Base-by-base conservation (phyloP, 2,329 filamentous ascomycete genomes). In the Penicillium sp. region DNA sequence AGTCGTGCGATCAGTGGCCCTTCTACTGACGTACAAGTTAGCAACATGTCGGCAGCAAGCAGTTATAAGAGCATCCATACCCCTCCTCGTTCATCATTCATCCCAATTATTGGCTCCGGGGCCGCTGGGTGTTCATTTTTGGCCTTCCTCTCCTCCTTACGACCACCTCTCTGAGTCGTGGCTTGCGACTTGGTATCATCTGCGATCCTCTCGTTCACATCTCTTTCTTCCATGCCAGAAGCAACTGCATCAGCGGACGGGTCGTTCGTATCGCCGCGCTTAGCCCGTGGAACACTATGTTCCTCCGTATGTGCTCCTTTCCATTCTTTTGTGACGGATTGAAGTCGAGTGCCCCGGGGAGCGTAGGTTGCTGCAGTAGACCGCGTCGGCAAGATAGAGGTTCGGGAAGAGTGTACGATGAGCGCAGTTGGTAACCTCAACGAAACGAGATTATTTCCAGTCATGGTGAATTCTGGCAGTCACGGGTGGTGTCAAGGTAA, bases 81-180 rank as follows among this genome's bases (percentile, higher is more conserved):
- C 68, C 73, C 65, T 1, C 79, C 81, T 63, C 80, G 80, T 68
- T 84, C 83, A 70, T 84, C 82, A 65, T 83, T 81, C 80, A 84
- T 84, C n/a, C 83, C 83, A 69, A 84, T 79, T 13, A 85, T 74
- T 13, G 81, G 82, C 65, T 77, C 78, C 2, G 83, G 83, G n/a
- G 82, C 82, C 62, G 83, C 76, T 1, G 82, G 83, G 73, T 81
- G 75, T 56, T 83, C 81, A 65, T 80, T 63, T 70, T 84, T 81
- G 3, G 79, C 78, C 69, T 79, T 78, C 67, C 76, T 69, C 47
- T 75, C 75, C 47, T 73, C 71, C 22, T 75, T 70, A 9, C 65
- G 66, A 24, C 76, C 74, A 56, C 80, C 78, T 57, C 76, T 73
- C 65, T 82, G 76, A 12, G 75, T 78, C 33, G 74, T 79, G 4